Conservation (phyloP, 345 rosid genomes). For the Aegle marmelos region DNA sequence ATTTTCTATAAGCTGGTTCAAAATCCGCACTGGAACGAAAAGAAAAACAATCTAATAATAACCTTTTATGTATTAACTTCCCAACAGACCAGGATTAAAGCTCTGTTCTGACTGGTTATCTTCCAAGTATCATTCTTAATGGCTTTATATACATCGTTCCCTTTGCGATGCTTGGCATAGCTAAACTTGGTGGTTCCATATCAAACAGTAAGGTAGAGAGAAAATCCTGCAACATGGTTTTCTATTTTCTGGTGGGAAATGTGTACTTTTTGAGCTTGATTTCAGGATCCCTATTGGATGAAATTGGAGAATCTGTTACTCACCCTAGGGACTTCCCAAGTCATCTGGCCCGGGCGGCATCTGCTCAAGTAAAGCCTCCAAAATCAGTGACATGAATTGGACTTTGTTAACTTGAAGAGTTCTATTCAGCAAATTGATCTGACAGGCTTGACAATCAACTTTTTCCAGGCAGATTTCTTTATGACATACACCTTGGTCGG, state of each 20-base stretch:
- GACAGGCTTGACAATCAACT: slow-evolving; percentile 4
- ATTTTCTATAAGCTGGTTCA: background rate
- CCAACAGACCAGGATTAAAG: slow-evolving; percentile 79
- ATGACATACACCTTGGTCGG: slow-evolving; percentile 84
- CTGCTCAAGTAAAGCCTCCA: slow-evolving; percentile 63
- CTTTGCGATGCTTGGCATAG: slow-evolving; percentile 73
- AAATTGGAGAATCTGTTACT: slow-evolving; percentile 69
- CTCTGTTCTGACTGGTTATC: slow-evolving; percentile 82
- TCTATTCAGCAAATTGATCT: background rate
- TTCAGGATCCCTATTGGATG: slow-evolving; percentile 87
- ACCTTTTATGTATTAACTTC: slow-evolving; percentile 17
- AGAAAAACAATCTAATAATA: background rate
- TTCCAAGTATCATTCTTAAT: slow-evolving; percentile 87
- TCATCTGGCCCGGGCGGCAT: slow-evolving; percentile 82
- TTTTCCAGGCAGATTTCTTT: slow-evolving; percentile 76
- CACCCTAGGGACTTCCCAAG: slow-evolving; percentile 74
- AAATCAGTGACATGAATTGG: background rate
- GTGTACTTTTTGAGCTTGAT: slow-evolving; percentile 82
- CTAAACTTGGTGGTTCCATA: slow-evolving; percentile 61
- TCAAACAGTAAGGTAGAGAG: slow-evolving; percentile 85
- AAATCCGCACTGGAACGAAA: background rate
- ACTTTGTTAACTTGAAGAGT: background rate
- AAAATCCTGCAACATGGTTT: slow-evolving; percentile 93
- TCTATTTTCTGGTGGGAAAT: slow-evolving; percentile 89
- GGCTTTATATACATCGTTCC: slow-evolving; percentile 76